Conservation (phyloP, 495 filamentous ascomycete species). For the Annulohypoxylon moriforme region DNA sequence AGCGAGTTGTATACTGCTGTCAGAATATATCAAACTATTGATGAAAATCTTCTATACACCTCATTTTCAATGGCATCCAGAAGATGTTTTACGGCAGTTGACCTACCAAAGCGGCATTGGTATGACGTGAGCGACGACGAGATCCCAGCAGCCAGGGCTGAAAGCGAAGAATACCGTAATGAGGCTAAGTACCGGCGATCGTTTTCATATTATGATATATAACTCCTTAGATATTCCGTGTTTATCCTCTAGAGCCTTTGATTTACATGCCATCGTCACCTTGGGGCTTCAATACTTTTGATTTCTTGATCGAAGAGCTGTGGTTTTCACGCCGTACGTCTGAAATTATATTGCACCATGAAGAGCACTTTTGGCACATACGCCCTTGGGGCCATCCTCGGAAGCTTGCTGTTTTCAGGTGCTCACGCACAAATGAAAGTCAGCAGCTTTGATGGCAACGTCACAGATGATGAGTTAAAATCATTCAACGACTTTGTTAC, state of each 20-base stretch:
- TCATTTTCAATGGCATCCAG: background rate
- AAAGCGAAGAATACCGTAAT: background rate
- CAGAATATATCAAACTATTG: constrained; percentile 11
- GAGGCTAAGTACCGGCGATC: background rate
- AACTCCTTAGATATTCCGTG: background rate
- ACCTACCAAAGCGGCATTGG: background rate
- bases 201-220: constrained; percentile 10
- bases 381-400: constrained; percentile 16
- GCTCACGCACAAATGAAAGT: constrained; percentile 27
- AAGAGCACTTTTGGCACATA: background rate
- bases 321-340: background rate
- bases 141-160: constrained; percentile 4
- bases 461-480: constrained; percentile 30
- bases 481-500: constrained; percentile 33
- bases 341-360: background rate
- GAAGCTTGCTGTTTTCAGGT: background rate
- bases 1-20: background rate
- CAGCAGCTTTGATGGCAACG: constrained; percentile 36
- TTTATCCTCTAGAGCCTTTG: background rate
- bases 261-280: background rate
- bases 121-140: constrained; percentile 15
- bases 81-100: background rate
- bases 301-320: background rate
- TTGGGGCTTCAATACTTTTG: too few relatives aligned
- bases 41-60: background rate